Percentiles rank a stretch among this genome's conserved stretches.
Conservation (phyloP, 208 protist genomes). For the Leishmania gerbilli region DNA sequence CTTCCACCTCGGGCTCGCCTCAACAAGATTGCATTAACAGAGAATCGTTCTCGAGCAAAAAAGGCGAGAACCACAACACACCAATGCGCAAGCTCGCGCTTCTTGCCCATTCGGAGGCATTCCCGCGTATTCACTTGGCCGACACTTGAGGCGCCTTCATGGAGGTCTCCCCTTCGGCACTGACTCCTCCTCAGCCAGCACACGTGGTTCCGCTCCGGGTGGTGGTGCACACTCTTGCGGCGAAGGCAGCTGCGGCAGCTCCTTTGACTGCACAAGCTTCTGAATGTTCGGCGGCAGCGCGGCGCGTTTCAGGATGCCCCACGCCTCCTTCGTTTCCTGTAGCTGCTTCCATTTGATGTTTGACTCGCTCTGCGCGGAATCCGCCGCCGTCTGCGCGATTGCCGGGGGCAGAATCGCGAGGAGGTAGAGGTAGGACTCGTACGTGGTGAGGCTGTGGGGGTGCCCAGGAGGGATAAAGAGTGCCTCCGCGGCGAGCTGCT, state of each 20-base stretch:
- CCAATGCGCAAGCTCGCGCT: background rate
- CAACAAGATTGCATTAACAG: background rate
- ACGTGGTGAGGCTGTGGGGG: slow-evolving; percentile 55
- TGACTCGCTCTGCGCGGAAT: slow-evolving; percentile 24
- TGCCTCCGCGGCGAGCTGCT: slow-evolving; percentile 50
- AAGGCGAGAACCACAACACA: background rate
- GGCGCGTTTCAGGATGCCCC: slow-evolving; percentile 46
- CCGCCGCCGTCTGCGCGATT: slow-evolving; percentile 16
- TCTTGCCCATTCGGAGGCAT: background rate
- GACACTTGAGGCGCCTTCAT: background rate
- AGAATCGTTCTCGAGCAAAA: background rate
- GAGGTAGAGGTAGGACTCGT: slow-evolving; percentile 46
- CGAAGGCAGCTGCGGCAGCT: background rate
- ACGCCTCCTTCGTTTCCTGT: slow-evolving; percentile 41
- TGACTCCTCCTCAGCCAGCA: background rate
- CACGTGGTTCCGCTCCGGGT: background rate
- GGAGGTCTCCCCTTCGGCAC: background rate
- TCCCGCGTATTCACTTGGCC: background rate
- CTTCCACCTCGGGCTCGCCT: background rate
- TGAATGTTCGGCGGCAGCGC: slow-evolving; percentile 30
- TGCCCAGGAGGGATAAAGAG: slow-evolving; percentile 50
- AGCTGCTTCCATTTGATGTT: slow-evolving; percentile 46
- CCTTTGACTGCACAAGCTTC: background rate
- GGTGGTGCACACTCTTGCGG: slow-evolving; percentile 1
- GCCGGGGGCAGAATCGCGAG: slow-evolving; percentile 33